Base-by-base conservation (phyloP, 2,329 filamentous ascomycete genomes). In the Botrytis fabae region DNA sequence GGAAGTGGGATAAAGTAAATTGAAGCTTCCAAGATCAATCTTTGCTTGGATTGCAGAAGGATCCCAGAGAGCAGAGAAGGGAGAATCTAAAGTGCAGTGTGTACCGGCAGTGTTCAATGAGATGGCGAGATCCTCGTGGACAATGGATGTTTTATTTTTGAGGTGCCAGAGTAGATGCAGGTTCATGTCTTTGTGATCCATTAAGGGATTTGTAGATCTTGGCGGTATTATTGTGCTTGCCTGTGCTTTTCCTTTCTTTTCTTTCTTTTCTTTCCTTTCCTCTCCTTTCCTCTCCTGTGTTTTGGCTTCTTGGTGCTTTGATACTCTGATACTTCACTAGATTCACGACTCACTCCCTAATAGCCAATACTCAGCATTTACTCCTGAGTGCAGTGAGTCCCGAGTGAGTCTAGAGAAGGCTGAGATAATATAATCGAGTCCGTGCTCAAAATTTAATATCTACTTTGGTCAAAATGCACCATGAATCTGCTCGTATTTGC, bases 111-210 rank as follows among this genome's bases (percentile, higher is more conserved):
- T 35, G 32, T 51, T 18, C 7, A 65, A 51, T 32, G 25, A 68
- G 35, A 42, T 6, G 14, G 65, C 25, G 57, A 48, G 46, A 20
- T 69, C 10, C 32, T 40, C 28, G 35, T 51, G 8, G 28, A 25
- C 5, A 46, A 44, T 44, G 69, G 40, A 72, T 44, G 44, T 20
- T 61, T 42, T 40, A 60, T 51, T 69, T 48, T 46, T 42, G 42
- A 32, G 44, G 42, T 32, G 60, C 51, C 20, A 57, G 35, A 71
- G 35, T 22, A 68, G 64, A 66, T 64, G 14, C n/a, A 28, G 38
- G 40, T 48, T 42, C 35, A 42, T 72, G 54, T 51, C 51, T 69
- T 72, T 72, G 70, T 69, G 48, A 54, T 57, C n/a, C 14, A 28
- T 57, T 28, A 38, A 51, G 28, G 60, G 35, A 57, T 28, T 70